Percentiles rank a stretch among this genome's conserved stretches.
Conservation (phyloP, 139 green algal species). For the Coccomyxa sp. region DNA sequence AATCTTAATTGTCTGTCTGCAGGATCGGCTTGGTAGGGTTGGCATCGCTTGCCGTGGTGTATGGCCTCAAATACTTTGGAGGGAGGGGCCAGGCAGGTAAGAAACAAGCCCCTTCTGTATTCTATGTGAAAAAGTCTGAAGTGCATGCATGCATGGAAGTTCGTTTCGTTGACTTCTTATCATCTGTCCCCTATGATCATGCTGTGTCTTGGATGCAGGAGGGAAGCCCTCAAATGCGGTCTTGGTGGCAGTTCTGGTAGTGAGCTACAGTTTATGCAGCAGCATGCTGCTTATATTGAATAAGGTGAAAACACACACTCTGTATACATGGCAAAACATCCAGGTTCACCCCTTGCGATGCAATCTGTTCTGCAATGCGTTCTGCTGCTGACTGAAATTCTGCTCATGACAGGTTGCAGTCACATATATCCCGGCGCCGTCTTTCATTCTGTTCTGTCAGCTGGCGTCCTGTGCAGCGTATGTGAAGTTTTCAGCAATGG, state of each 20-base stretch:
- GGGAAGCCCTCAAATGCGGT: background rate
- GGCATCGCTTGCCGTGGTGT: background rate
- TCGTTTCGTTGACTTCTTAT: background rate
- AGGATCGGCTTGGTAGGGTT: background rate
- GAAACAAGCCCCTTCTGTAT: background rate
- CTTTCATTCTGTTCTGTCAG: slow-evolving; percentile 49
- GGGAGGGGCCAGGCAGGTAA: background rate
- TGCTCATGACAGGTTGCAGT: slow-evolving; percentile 19
- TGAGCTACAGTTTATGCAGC: slow-evolving; percentile 40
- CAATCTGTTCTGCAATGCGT: no score
- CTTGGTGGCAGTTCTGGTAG: background rate
- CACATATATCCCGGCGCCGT: slow-evolving; percentile 33
- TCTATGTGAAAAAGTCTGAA: no score
- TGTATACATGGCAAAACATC: background rate
- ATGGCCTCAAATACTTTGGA: background rate
- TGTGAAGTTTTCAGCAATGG: slow-evolving; percentile 10
- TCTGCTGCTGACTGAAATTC: no score
- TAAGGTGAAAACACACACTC: slow-evolving; percentile 27
- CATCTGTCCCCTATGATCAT: background rate
- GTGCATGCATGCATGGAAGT: background rate
- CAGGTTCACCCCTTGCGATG: background rate
- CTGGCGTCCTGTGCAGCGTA: slow-evolving; percentile 26
- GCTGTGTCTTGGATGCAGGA: background rate
- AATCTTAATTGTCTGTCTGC: background rate
- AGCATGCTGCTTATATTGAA: slow-evolving; percentile 58